Evolutionary conservation across 148 eudicot species (phyloP).

Genomic region (Dysphania ambrosioides): DNA sequence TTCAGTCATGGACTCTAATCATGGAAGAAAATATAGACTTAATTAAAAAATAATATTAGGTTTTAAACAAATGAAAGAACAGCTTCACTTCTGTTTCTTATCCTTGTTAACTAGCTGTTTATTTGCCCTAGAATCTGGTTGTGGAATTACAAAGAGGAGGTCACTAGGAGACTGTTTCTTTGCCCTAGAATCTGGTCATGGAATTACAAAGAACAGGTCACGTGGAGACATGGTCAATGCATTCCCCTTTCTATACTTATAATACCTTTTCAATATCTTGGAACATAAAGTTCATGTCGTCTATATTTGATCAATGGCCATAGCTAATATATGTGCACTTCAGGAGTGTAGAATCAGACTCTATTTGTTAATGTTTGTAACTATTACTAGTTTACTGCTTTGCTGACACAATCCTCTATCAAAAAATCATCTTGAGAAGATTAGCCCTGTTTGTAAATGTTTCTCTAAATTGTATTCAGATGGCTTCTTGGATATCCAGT

Average conservation of each 20-base stretch:
- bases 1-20: not conserved
- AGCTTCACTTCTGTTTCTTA: not conserved
- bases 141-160: not conserved
- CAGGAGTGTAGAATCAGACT: not conserved
- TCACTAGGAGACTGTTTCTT: not conserved
- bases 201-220: not conserved
- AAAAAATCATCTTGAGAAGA: not conserved
- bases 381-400: not conserved
- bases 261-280: not conserved
- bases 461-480: slow-evolving; percentile 38
- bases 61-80: not conserved
- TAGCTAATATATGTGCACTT: not conserved
- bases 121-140: not conserved
- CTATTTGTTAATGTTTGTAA: not conserved
- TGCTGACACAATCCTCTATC: not conserved
- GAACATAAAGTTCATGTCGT: not conserved
- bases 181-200: not conserved
- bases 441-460: not conserved
- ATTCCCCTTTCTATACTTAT: not conserved
- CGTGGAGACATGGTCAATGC: not conserved
- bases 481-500: slow-evolving; percentile 99
- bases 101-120: not conserved
- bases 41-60: no score
- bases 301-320: not conserved
- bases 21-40: not conserved